Base-by-base conservation (phyloP, 805 yeast genomes). In the Phaffomyces antillensis region DNA sequence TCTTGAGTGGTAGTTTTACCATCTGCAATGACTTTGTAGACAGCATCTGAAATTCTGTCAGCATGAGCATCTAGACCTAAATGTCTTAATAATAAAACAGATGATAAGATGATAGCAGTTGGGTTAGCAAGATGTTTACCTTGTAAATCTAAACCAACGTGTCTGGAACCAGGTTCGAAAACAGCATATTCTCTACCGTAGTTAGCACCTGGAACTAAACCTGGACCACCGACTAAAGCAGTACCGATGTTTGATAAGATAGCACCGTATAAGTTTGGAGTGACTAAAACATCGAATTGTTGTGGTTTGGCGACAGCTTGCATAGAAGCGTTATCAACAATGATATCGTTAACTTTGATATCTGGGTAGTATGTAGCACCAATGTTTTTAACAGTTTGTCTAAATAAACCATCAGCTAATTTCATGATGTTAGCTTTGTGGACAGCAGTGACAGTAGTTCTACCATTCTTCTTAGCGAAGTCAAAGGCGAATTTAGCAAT, bases 341-440 rank as follows among this genome's bases (percentile, higher is more conserved):
- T 93, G 80, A 93, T 86, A 70, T 90, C 96, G 68, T 81, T 83
- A 58, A 83, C 87, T 51, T 75, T 77, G 54, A 91, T 78, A 48
- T 82, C 83, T 54, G 95, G 95, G 72, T 86, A 86, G 69, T 85
- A 91, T 59, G 79, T 81, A 53, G 79, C 84, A 63, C 88, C 90
- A 55, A 93, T 81, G 57, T 83, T 84, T 68, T 88, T 82, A 59
- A 91, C 86, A 55, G 96, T 89, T 69, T 83, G 79, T 77, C 96
- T 87, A 81, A 93, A 91, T 62, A 91, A 78, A 70, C 99, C 99
- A 67, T 91, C 99, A 67, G 96, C 96, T 64, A 89, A 80, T 75
- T 91, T 91, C 99, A 91, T 91, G 64, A 91, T 91, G 79, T 93
- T 93, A 56, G 99, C 99, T 75, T 91, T 91, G 82, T 91, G 99